A percentile compares a stretch with the other conserved stretches of the same genome.
These are phyloP conservation scores for Solanum hybrid DNA, from an alignment of 305 asterid species.

Conservation along the genomic window DNA sequence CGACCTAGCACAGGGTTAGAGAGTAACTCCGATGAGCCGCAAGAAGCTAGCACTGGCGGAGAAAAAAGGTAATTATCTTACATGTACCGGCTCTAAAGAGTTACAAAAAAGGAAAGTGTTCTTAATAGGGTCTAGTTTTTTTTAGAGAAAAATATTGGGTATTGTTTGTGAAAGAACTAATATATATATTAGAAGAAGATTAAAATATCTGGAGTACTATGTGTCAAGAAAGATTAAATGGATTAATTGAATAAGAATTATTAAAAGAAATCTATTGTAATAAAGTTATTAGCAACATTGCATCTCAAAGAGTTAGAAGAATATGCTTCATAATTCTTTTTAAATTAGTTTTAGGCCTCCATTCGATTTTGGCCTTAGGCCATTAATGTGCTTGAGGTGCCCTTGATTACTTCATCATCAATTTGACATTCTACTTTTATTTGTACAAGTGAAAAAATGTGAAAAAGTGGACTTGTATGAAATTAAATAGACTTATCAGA, in stretches of 20 bases:
- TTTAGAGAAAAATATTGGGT: neutral
- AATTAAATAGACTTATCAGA: neutral
- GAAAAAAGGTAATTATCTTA: neutral
- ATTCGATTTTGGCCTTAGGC: neutral
- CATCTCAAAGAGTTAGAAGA: neutral
- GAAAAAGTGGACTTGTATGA: neutral
- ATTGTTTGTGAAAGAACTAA: neutral
- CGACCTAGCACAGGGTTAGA: neutral
- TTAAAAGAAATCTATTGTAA: too few relatives aligned
- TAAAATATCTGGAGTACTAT: neutral
- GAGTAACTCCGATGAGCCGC: neutral
- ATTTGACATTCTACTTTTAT: too few relatives aligned
- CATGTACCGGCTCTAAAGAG: neutral
- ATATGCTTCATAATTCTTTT: neutral
- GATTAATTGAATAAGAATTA: neutral
- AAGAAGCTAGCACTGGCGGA: neutral
- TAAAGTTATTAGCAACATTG: neutral
- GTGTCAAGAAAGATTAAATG: neutral
- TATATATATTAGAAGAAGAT: neutral
- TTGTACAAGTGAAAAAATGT: neutral
- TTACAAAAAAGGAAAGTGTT: neutral
- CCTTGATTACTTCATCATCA: neutral
- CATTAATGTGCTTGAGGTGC: neutral
- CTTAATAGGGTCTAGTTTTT: neutral
- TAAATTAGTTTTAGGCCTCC: neutral